Percentiles rank a stretch among this genome's conserved stretches.
phyloP scores from a whole-genome alignment of 306 rosid genomes.

The Acacia acuminata region DNA sequence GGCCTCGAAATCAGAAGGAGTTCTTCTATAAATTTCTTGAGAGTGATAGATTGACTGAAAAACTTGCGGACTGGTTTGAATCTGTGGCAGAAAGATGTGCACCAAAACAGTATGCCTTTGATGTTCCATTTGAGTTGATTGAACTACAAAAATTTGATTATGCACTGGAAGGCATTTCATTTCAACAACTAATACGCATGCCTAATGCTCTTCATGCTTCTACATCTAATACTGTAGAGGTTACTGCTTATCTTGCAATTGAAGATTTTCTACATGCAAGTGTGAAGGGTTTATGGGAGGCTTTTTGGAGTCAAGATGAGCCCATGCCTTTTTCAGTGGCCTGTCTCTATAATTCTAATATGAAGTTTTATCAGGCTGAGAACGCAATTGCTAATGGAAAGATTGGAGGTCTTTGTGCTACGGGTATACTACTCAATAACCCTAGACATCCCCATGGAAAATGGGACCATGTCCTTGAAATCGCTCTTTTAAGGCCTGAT shows the following conservation, averaged over 20 bases:
- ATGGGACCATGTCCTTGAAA: constrained; percentile 91
- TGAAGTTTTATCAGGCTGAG: constrained; percentile 92
- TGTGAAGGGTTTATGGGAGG: constrained; percentile 93
- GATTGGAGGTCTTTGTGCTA: constrained; percentile 83
- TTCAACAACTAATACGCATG: constrained; percentile 96
- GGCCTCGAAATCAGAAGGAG: constrained; percentile 74
- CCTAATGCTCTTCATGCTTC: constrained; percentile 84
- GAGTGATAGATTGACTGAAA: constrained; percentile 55
- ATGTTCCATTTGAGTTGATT: constrained; percentile 89
- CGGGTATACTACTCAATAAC: constrained; percentile 79
- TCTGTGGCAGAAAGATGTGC: constrained; percentile 47
- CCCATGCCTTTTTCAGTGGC: constrained; percentile 92
- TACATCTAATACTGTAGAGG: constrained; percentile 82
- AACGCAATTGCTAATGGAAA: constrained; percentile 83
- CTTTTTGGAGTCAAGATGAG: constrained; percentile 91
- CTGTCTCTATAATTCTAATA: constrained; percentile 67
- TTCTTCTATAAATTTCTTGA: constrained; percentile 76
- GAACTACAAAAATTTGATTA: constrained; percentile 97
- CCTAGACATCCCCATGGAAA: constrained; percentile 86
- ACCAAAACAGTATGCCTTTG: constrained; percentile 57
- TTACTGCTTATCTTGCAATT: constrained; percentile 83
- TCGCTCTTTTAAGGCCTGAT: constrained; percentile 83
- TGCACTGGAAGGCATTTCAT: constrained; percentile 93
- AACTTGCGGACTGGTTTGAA: constrained; percentile 85
- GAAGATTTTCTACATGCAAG: constrained; percentile 97